Conservation (phyloP, 805 yeast species). For the Yamadazyma insecticola region DNA sequence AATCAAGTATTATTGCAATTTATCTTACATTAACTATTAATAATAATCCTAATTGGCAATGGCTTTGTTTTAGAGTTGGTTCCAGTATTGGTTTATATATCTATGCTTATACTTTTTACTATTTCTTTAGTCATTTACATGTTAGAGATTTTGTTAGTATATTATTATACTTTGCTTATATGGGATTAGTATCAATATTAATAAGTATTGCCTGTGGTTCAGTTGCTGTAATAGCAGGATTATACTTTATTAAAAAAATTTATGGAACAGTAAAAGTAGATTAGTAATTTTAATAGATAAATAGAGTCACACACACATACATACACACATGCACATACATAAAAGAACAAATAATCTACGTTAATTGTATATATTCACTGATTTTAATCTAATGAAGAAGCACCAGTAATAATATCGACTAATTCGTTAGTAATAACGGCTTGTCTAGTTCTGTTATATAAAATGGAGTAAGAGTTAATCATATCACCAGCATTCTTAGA, state of each 20-base stretch:
- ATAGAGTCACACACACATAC: background rate
- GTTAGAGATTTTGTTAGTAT: constrained; percentile 64
- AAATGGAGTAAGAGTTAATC: constrained; percentile 93
- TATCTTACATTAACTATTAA: constrained; percentile 54
- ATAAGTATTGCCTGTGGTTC: constrained; percentile 74
- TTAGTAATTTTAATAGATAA: constrained; percentile 16
- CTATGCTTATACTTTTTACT: constrained; percentile 62
- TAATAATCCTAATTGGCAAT: constrained; percentile 70
- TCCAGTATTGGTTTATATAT: constrained; percentile 68
- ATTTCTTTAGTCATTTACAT: constrained; percentile 52
- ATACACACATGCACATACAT: background rate
- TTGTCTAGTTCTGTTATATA: constrained; percentile 99
- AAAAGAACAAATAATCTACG: background rate
- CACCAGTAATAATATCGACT: constrained; percentile 99
- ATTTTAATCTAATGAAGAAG: constrained; percentile 86
- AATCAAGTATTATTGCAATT: constrained; percentile 65
- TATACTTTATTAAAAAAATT: constrained; percentile 58
- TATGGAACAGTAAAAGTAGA: constrained; percentile 57
- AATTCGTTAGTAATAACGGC: constrained; percentile 98
- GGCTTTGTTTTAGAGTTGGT: constrained; percentile 73
- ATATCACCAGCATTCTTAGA: constrained; percentile 99
- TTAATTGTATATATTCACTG: background rate
- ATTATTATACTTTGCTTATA: constrained; percentile 67
- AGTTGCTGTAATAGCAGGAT: constrained; percentile 63
- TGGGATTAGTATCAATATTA: constrained; percentile 56